phyloP scores from a whole-genome alignment of 2,329 filamentous ascomycete genomes.

The Orbilia javanica region DNA sequence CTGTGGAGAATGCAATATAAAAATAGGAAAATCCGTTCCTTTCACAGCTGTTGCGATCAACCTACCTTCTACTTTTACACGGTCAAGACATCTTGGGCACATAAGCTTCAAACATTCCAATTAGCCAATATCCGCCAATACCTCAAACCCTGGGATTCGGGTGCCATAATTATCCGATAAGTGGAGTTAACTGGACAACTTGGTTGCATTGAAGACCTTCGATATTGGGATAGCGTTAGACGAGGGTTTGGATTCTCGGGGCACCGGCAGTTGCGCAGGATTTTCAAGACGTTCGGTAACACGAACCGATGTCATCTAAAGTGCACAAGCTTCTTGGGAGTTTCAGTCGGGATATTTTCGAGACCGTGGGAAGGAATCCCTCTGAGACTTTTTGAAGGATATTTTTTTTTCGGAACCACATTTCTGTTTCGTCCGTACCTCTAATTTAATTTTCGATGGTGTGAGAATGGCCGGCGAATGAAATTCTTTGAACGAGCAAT shows the following conservation, averaged over 20 bases:
- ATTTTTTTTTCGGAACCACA: not conserved
- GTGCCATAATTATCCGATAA: slow-evolving; percentile 11
- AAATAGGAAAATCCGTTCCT: not conserved
- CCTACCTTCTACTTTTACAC: not conserved
- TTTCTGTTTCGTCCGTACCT: not conserved
- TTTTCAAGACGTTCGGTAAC: slow-evolving; percentile 18
- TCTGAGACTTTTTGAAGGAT: not conserved
- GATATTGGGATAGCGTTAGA: not conserved
- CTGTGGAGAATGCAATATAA: not conserved
- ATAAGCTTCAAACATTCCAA: slow-evolving; percentile 1
- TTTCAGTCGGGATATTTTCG: slow-evolving; percentile 17
- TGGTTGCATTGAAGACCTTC: not conserved
- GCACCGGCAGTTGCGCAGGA: slow-evolving; percentile 10
- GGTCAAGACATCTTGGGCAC: slow-evolving; percentile 7
- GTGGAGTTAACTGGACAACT: slow-evolving; percentile 3
- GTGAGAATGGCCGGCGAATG: not conserved
- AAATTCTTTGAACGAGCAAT: not conserved
- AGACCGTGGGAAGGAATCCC: not conserved
- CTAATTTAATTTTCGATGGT: not conserved
- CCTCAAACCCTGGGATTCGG: not conserved
- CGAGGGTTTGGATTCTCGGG: not conserved
- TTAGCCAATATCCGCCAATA: slow-evolving; percentile 8
- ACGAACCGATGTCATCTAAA: slow-evolving; percentile 1
- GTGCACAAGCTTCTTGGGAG: slow-evolving; percentile 13
- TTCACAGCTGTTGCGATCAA: not conserved